Evolutionary conservation across 2,329 filamentous ascomycete genomes (phyloP).

Genomic region (Lachnellula subtilissima): DNA sequence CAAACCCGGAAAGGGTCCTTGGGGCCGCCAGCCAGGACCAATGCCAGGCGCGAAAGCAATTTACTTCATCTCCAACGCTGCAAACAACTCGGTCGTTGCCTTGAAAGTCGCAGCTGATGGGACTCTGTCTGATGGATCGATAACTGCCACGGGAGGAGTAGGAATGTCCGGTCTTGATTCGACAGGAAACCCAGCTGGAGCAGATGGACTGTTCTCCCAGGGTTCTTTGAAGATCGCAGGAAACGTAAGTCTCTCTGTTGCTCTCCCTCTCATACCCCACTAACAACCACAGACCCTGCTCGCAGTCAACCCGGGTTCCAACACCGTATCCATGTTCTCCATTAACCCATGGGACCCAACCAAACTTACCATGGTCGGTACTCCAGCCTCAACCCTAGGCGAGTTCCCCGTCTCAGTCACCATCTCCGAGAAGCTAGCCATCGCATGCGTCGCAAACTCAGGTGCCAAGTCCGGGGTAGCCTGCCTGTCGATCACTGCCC

Average conservation of each 20-base stretch:
- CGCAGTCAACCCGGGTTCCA: slow-evolving; percentile 50
- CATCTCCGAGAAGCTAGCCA: slow-evolving; percentile 38
- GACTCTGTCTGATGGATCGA: slow-evolving; percentile 38
- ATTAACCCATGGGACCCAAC: slow-evolving; percentile 41
- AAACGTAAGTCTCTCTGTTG: slow-evolving; percentile 37
- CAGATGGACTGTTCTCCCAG: slow-evolving; percentile 50
- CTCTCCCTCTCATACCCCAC: neutral
- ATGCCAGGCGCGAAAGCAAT: slow-evolving; percentile 37
- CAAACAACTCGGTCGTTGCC: slow-evolving; percentile 44
- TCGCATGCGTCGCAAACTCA: slow-evolving; percentile 44
- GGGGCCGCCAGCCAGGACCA: slow-evolving; percentile 3
- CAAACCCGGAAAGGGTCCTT: neutral
- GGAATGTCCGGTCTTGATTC: slow-evolving; percentile 40
- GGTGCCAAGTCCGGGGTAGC: slow-evolving; percentile 43
- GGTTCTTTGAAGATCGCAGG: slow-evolving; percentile 45
- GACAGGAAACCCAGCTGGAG: slow-evolving; percentile 36
- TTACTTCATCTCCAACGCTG: slow-evolving; percentile 53
- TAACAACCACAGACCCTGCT: slow-evolving; percentile 42
- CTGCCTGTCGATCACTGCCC: slow-evolving; percentile 35
- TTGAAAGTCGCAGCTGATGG: slow-evolving; percentile 45
- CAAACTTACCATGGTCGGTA: slow-evolving; percentile 40
- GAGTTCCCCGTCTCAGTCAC: slow-evolving; percentile 51
- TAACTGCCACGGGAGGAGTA: slow-evolving; percentile 43
- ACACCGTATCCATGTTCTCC: slow-evolving; percentile 46
- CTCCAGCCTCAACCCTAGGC: slow-evolving; percentile 40